phyloP scores from a whole-genome alignment of 2,329 filamentous ascomycete species.

The Fusarium ramigenum region DNA sequence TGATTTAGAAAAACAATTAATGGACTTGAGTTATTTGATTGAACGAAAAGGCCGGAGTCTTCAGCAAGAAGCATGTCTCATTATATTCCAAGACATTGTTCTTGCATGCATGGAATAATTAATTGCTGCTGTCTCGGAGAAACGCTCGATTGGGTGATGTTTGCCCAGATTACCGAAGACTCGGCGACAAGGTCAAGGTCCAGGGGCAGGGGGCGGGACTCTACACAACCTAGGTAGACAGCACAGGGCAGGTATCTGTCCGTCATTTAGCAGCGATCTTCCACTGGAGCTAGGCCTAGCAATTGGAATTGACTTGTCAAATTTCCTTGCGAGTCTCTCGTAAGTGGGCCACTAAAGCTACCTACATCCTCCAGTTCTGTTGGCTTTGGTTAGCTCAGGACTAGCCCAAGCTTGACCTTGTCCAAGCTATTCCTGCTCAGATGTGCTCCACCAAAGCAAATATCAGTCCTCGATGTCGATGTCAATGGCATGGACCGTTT shows the following conservation, averaged over 20 bases:
- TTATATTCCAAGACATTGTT: slow-evolving; percentile 27
- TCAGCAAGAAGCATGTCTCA: slow-evolving; percentile 18
- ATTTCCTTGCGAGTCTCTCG: neutral
- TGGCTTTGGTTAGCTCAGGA: neutral
- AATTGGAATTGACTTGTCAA: neutral
- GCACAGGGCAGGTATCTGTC: neutral
- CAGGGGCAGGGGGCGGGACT: neutral
- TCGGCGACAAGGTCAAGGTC: slow-evolving; percentile 23
- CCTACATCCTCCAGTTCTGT: neutral
- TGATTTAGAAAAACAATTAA: neutral
- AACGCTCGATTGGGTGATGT: neutral
- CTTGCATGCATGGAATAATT: neutral
- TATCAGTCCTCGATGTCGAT: neutral
- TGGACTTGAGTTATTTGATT: neutral
- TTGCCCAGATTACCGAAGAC: slow-evolving; percentile 12
- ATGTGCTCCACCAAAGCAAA: neutral
- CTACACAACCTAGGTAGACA: neutral
- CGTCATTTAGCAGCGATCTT: neutral
- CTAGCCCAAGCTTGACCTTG: neutral
- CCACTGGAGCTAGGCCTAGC: neutral
- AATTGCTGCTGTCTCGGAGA: neutral
- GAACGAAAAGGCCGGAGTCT: neutral
- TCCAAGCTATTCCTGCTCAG: neutral
- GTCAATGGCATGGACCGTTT: slow-evolving; percentile 4
- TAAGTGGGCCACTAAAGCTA: neutral